A percentile compares a stretch with the other conserved stretches of the same genome.
Evolutionary conservation across 2,329 filamentous ascomycete species (phyloP).

Genomic region (Cordyceps cicadae): DNA sequence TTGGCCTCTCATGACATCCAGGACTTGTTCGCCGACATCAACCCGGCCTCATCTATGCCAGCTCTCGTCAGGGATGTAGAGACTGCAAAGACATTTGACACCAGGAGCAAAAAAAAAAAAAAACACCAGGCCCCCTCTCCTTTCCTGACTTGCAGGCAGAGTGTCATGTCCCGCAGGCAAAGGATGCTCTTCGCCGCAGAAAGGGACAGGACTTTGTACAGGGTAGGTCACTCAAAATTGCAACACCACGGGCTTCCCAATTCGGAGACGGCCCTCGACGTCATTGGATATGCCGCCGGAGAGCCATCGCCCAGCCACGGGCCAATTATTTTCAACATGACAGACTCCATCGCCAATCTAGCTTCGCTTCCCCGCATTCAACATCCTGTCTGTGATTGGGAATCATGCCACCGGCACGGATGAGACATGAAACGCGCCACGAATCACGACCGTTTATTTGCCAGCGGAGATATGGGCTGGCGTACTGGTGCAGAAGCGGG

Average conservation of each 20-base stretch:
- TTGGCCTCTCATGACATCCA: no score
- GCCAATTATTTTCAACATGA: slow-evolving; percentile 6
- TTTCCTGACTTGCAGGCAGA: no score
- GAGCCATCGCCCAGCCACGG: neutral
- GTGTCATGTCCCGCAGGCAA: no score
- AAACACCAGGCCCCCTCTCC: no score
- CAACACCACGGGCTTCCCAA: slow-evolving; percentile 1
- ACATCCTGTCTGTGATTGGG: neutral
- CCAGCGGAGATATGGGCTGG: neutral
- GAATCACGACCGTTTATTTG: neutral
- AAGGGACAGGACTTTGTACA: no score
- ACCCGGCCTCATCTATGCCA: no score
- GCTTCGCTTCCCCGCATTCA: neutral
- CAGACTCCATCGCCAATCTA: slow-evolving; percentile 3
- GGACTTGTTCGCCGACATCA: no score
- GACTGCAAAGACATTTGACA: no score
- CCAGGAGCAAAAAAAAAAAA: no score
- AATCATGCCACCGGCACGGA: neutral
- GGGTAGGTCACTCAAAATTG: no score
- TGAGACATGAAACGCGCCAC: neutral
- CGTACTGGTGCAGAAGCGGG: neutral
- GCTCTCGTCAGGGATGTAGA: no score
- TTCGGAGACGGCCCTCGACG: neutral
- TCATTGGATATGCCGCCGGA: slow-evolving; percentile 5
- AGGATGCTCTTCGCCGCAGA: no score